These are phyloP conservation scores for Fusarium bulbicola DNA, from an alignment of 2,329 filamentous ascomycete species.

Conservation along the genomic window DNA sequence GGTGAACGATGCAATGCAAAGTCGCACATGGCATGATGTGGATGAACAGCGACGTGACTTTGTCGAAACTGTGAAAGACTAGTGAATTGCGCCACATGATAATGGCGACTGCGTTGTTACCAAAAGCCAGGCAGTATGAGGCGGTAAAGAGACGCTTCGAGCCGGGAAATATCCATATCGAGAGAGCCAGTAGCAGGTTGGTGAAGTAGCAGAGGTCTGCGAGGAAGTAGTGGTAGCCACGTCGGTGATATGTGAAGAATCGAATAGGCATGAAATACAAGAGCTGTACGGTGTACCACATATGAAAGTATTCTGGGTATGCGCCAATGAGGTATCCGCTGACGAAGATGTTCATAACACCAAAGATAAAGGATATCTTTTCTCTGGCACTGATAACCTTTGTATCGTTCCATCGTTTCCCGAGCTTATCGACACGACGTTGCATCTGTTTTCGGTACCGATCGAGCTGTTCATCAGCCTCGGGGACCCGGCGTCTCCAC, in stretches of 20 bases:
- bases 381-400: slow-evolving; percentile 88
- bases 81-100: slow-evolving; percentile 99
- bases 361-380: slow-evolving; percentile 95
- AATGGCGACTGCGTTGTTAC: slow-evolving; percentile 97
- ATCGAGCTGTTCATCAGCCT: slow-evolving; percentile 90
- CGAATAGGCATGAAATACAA: slow-evolving; percentile 98
- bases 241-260: slow-evolving; percentile 88
- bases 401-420: slow-evolving; percentile 86
- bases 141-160: slow-evolving; percentile 94
- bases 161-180: slow-evolving; percentile 88
- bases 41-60: slow-evolving; percentile 97
- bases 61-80: slow-evolving; percentile 98
- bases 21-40: slow-evolving; percentile 98
- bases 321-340: slow-evolving; percentile 93
- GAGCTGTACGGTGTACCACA: slow-evolving; percentile 90
- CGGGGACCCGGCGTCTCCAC: slow-evolving; percentile 86
- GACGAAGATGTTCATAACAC: slow-evolving; percentile 96
- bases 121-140: slow-evolving; percentile 90
- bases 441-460: slow-evolving; percentile 91
- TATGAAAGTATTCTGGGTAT: slow-evolving; percentile 84
- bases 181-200: slow-evolving; percentile 84
- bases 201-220: slow-evolving; percentile 99
- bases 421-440: slow-evolving; percentile 85
- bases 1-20: slow-evolving; percentile 90
- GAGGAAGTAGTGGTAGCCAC: slow-evolving; percentile 96